Evolutionary conservation across 208 protist genomes (phyloP), one percentile per base, ranked within the genome.

Genomic region (Wallacemonas collosoma): DNA sequence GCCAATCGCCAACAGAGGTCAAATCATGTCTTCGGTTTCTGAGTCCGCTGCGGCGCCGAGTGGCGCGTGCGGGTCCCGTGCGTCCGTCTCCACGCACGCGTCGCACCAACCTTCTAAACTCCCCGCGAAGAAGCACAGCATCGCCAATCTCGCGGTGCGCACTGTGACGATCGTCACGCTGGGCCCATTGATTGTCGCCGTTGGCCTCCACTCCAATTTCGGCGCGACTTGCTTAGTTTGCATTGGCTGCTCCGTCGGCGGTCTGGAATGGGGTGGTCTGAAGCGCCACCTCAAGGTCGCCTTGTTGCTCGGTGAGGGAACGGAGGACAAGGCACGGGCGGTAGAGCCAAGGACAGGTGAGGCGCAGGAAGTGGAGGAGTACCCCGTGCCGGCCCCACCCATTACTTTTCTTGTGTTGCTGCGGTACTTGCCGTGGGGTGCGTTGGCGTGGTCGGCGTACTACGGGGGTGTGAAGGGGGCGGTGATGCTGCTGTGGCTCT

Each of bases 231-330:
- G 81, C 15, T 71, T 96, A 44, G 57, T 81, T 47, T 89, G 72
- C 60, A 71, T 82, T 67, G 82, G 75, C 6, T 78, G 84, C 17
- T 84, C 88, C 60, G 73, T 89, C 41, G 78, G 77, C 41, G 76
- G 80, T 40, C 77, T 94, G 14, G 89, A 96, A 83, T 96, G 89
- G 88, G 80, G 71, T 43, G 83, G 82, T 12, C 40, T 96, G 44
- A 94, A 93, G 79, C 85, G 91, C 2, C 91, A 96, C 73, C 79
- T 96, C n/a, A 96, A 96, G 71, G 87, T 93, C 14, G 71, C 77
- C 1, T 72, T 96, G 61, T 71, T 94, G 7, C 72, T 83, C 50
- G 68, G 63, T 17, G n/a, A 15, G 3, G 50, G 45, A 36, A 57
- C 5, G 26, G 0, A 14, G 14, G 44, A 38, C 39, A 26, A 14